Evolutionary conservation across 2,329 filamentous ascomycete genomes (phyloP), one percentile per base, ranked within the genome.

Genomic region (Alternaria sp.): DNA sequence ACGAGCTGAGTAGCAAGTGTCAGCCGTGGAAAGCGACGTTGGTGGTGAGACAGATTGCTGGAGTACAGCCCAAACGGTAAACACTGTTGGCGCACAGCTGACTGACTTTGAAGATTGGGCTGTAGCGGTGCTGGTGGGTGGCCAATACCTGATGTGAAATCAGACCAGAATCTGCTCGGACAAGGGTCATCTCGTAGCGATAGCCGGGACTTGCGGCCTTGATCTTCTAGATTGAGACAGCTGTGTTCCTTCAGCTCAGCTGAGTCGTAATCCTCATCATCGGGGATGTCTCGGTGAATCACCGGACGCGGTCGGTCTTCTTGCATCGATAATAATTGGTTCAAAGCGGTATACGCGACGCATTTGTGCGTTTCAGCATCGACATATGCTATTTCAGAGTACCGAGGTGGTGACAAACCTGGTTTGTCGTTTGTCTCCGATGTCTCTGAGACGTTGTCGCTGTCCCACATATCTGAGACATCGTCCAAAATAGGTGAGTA

Each of bases 341-440:
- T 58, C 7, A 65, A 55, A 6, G 62, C 65, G 15, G 51, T 66
- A 23, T 61, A 64, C 7, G 19, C 46, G 21, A 46, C 21, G 15
- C 7, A n/a, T 32, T 68, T 57, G 28, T 57, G 47, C 6, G 26
- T 52, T 36, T 59, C 47, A 56, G 60, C 25, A 36, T 68, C 58
- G 12, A 59, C 43, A 26, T 61, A 60, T 19, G 25, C 40, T 28
- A 61, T 44, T 26, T 61, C 26, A 13, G 28, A 26, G 13, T 40
- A 19, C 15, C 49, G 49, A 15, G 17, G 8, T 26, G 21, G 56
- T 11, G 19, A 30, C 19, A 46, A 58, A 15, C 21, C 13, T 10
- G 15, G 19, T 46, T 49, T 2, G 19, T 40, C n/a, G 15, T 63
- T 40, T 9, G 40, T 36, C 5, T 55, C 55, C 13, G 15, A 50